Conservation (phyloP, 2,329 filamentous ascomycete genomes). For the Aspergillus felis region DNA sequence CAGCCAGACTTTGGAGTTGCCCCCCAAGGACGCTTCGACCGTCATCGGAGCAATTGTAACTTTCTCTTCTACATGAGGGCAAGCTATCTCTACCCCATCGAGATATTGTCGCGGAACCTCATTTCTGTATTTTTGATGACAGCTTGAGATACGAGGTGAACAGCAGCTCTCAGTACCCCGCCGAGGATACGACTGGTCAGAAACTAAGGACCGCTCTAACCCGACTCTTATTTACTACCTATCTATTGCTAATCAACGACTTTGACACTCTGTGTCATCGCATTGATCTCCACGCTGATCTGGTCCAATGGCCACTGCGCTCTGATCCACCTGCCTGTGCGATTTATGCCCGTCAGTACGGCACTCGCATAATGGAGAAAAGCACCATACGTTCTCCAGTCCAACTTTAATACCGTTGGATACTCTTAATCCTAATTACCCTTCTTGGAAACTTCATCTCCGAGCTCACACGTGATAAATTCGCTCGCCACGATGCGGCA, state of each 20-base stretch:
- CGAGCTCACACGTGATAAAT: not conserved
- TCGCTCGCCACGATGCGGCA: not conserved
- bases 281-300: conserved; percentile 3
- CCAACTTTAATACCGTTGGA: not conserved
- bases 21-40: not conserved
- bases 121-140: not conserved
- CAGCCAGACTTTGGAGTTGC: too few species aligned
- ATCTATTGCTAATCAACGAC: not conserved
- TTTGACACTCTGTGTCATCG: conserved; percentile 2
- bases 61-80: not conserved
- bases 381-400: not conserved
- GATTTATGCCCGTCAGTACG: not conserved
- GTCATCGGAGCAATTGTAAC: not conserved
- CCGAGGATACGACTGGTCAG: conserved; percentile 6
- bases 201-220: not conserved
- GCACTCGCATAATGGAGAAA: not conserved
- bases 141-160: not conserved
- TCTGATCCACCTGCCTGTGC: not conserved
- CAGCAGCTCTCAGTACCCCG: not conserved
- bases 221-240: not conserved
- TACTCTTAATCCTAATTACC: not conserved
- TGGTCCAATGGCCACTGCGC: not conserved
- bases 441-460: not conserved
- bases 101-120: not conserved
- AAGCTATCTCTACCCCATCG: not conserved